Base-by-base conservation (phyloP, 2,329 filamentous ascomycete species). In the Sporothrix brasiliensis region DNA sequence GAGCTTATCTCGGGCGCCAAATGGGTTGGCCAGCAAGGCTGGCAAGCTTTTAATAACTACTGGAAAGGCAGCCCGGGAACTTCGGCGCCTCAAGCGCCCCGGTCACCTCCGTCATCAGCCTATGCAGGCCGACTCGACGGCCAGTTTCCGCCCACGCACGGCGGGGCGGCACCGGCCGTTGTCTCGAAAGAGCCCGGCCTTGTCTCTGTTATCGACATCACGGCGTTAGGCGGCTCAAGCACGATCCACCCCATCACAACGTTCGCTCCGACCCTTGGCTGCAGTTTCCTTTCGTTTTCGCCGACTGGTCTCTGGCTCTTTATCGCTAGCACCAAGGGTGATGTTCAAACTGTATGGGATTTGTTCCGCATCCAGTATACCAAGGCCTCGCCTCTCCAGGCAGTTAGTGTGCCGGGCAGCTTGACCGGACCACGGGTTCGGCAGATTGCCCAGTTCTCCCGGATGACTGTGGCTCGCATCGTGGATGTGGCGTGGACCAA, bases 381-480 rank as follows among this genome's bases (percentile, higher is more conserved):
- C 56, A 89, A 87, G 75, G 86, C 86, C 9, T 90, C 87, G 2
- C 83, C 86, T 24, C 79, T 89, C 21, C 88, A 89, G 75, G 80
- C 82, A 54, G 78, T 83, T 60, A 83, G 80, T 16, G 60, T 75
- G 6, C 79, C 80, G 0, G 74, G 80, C n/a, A 68, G 76, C 9
- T 83, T 85, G 53, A 84, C 82, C 19, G 84, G 87, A 0, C 86
- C 86, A 6, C 83, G 87, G 70, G 92, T 97, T 44, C 90, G 93
- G 63, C 92, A 97, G 78, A 85, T 97, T 72, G 92, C 93, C 9
- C 89, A 94, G 72, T 97, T 97, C 77, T 92, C 92, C 24, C 89
- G 95, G 53, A 91, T 97, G 87, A 98, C 94, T 1, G 91, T 94
- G 65, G 93, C 95, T 3, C 91, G 92, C 69, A 92, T 98, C 69